Base-by-base conservation (phyloP, 768 basidiomycete genomes). In the Agrocybe chaxingu region DNA sequence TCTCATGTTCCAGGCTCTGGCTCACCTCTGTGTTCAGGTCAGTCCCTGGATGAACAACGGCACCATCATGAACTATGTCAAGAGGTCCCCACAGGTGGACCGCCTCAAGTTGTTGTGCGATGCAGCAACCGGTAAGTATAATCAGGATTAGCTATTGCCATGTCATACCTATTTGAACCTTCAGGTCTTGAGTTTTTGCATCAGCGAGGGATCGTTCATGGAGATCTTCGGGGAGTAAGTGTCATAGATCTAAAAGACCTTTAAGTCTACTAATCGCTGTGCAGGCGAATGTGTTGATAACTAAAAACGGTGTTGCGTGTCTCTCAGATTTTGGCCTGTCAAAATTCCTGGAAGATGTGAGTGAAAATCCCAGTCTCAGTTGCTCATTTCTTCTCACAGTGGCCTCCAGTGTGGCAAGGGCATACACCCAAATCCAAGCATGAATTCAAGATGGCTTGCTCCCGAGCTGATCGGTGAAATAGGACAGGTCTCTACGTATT, bases 301-400 rank as follows among this genome's bases (percentile, higher is more conserved):
- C 69, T 8, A 60, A 62, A 10, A 58, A 67, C 29, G 71, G 71
- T 7, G 59, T 62, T 3, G 74, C 76, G 7, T 62, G 66, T 33
- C 62, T 79, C 6, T 70, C 72, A 16, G 76, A 77, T 51, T 80
- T 79, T 56, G 74, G 74, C 19, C 54, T 78, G 24, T 73, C 74
- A 9, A 67, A 66, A 38, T 61, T 70, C 34, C 51, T 70, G 18
- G 70, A 73, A 59, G 66, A 72, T 42, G 71, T 75, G 57, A 41
- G 64, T 53, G 16, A 31, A 37, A 9, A 11, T 35, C 30, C 18
- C 33, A 38, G 42, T 29, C 13, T 45, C 11, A 29, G 29, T 1
- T 13, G 29, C 45, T 24, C 32, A 3, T 29, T 29, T 12, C 34
- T 40, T 13, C 31, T 45, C 16, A 43, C 36, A 12, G 3, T 8